A percentile compares a stretch with the other conserved stretches of the same genome.
These are phyloP conservation scores for Musa balbisiana DNA, from an alignment of 202 grass and related monocot species.

Conservation along the genomic window DNA sequence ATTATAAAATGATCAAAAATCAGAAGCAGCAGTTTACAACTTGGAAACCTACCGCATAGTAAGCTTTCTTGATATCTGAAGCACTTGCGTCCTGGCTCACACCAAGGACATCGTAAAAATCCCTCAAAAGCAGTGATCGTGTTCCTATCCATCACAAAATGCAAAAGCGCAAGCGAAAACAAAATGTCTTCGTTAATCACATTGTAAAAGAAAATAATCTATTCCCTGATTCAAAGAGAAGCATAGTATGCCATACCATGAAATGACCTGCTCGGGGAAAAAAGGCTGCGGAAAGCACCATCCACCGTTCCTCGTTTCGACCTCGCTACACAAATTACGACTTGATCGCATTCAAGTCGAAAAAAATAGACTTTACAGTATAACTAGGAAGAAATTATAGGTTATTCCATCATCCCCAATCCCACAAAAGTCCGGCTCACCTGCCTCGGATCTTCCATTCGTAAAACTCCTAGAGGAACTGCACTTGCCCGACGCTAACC, in stretches of 20 bases:
- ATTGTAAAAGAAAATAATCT: too few species aligned
- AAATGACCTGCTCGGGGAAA: conserved; percentile 27
- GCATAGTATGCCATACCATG: conserved; percentile 22
- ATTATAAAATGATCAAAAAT: neutral
- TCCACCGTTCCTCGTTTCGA: conserved; percentile 4
- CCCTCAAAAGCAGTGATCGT: conserved; percentile 43
- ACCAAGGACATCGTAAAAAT: conserved; percentile 88
- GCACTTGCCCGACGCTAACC: conserved; percentile 30
- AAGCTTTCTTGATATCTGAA: conserved; percentile 85
- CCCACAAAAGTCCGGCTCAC: neutral
- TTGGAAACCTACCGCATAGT: conserved; percentile 54
- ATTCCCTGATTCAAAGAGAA: neutral
- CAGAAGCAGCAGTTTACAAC: neutral
- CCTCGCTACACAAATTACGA: conserved; percentile 20
- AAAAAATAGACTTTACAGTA: neutral
- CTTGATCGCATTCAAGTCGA: neutral
- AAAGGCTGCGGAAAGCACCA: neutral
- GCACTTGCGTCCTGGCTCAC: conserved; percentile 66
- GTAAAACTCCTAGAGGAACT: conserved; percentile 25
- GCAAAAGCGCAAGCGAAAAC: neutral
- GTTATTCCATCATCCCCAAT: neutral
- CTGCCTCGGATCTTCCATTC: conserved; percentile 19
- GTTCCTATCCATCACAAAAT: conserved; percentile 44
- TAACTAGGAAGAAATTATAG: neutral
- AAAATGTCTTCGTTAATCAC: too few species aligned